phyloP scores from a whole-genome alignment of 257 asterid species.

The Solanum microdontum region DNA sequence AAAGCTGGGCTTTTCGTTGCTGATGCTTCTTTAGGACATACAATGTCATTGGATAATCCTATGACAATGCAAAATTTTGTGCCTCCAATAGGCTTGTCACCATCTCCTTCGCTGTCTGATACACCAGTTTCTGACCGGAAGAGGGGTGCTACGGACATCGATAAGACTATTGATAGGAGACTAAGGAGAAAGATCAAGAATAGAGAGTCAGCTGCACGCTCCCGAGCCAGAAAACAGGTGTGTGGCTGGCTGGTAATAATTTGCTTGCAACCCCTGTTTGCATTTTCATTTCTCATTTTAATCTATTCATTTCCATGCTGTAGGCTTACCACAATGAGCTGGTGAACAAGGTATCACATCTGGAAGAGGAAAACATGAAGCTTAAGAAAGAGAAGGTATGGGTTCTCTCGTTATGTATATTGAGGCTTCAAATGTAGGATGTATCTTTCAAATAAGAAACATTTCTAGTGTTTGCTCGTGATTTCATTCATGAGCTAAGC shows the following conservation, averaged over 20 bases:
- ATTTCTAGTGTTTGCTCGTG: neutral
- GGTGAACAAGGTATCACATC: constrained; percentile 68
- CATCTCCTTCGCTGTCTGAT: constrained; percentile 55
- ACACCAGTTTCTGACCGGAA: constrained; percentile 46
- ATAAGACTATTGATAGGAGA: constrained; percentile 66
- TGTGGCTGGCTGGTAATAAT: constrained; percentile 3
- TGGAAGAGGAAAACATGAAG: constrained; percentile 65
- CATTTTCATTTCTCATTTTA: neutral
- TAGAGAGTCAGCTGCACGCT: constrained; percentile 93
- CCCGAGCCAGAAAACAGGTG: constrained; percentile 92
- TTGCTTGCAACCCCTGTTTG: neutral
- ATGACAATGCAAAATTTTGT: constrained; percentile 27
- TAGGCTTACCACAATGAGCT: constrained; percentile 88
- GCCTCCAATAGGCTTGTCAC: constrained; percentile 39
- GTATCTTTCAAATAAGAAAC: neutral
- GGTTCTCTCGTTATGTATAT: neutral
- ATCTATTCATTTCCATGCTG: neutral
- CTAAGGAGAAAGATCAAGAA: constrained; percentile 72
- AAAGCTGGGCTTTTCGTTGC: constrained; percentile 56
- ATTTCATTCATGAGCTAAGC: neutral
- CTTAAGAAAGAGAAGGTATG: constrained; percentile 67
- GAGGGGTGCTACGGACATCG: constrained; percentile 42
- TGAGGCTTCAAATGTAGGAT: neutral
- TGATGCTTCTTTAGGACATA: constrained; percentile 41
- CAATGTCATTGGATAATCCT: constrained; percentile 49